phyloP scores from a whole-genome alignment of 2,329 filamentous ascomycete genomes.

The Waltergamsia citrina region DNA sequence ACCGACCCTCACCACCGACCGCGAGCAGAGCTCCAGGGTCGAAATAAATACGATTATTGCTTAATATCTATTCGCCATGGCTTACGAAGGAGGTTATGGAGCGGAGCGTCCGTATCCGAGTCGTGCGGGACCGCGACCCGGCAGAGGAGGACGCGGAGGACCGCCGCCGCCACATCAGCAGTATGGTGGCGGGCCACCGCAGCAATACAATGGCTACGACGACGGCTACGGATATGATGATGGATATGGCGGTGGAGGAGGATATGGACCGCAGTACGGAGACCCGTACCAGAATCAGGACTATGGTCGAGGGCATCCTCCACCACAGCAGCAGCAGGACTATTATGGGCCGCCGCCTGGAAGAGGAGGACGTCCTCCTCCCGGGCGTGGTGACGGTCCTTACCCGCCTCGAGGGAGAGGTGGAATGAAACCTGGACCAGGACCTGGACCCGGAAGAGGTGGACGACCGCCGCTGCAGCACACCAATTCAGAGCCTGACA shows the following conservation, averaged over 20 bases:
- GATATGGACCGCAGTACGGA: conserved; percentile 26
- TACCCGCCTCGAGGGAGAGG: conserved; percentile 24
- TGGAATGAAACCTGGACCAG: conserved; percentile 10
- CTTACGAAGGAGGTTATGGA: conserved; percentile 37
- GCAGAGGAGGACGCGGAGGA: conserved; percentile 19
- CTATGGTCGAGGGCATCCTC: conserved; percentile 32
- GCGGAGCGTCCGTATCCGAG: conserved; percentile 38
- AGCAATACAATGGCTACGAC: conserved; percentile 36
- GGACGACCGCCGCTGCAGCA: conserved; percentile 24
- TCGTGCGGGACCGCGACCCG: conserved; percentile 31
- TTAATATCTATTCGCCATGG: conserved; percentile 33
- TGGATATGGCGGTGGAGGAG: conserved; percentile 19
- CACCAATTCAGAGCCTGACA: conserved; percentile 29
- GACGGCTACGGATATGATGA: conserved; percentile 29
- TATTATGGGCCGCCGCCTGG: conserved; percentile 28
- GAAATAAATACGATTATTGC: too few relatives aligned
- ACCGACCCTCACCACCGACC: too few relatives aligned
- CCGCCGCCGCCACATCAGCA: conserved; percentile 20
- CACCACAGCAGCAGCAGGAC: conserved; percentile 24
- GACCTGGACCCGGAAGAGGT: conserved; percentile 21
- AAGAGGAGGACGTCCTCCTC: conserved; percentile 31
- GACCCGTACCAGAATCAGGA: conserved; percentile 32
- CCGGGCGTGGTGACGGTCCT: conserved; percentile 18
- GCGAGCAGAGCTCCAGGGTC: too few relatives aligned
- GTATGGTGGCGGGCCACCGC: conserved; percentile 21